Conservation (phyloP, 2,329 filamentous ascomycete species). For the Sporothrix protearum region DNA sequence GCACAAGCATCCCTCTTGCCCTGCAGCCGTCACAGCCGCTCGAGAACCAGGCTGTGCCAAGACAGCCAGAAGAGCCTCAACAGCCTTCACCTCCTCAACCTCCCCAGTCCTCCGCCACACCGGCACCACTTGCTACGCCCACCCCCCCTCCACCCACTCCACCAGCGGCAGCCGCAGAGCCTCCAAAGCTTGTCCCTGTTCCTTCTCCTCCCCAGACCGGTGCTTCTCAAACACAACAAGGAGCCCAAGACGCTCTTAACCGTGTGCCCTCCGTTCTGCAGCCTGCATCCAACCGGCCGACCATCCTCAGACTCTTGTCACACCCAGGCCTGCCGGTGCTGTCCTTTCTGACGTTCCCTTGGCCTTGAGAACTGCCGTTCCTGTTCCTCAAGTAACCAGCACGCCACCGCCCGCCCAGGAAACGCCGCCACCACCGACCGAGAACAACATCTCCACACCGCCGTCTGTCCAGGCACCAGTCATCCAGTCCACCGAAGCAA, state of each 20-base stretch:
- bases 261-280: conserved; percentile 2
- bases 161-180: background rate
- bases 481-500: background rate
- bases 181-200: background rate
- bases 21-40: conserved; percentile 31
- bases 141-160: background rate
- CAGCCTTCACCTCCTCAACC: background rate
- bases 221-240: background rate
- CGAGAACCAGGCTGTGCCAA: conserved; percentile 22
- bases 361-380: background rate
- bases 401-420: background rate
- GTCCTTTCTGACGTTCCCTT: conserved; percentile 11
- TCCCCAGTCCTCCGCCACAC: background rate
- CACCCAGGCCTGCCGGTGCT: background rate
- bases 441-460: no score
- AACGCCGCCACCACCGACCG: no score
- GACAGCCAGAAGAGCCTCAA: background rate
- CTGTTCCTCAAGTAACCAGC: background rate
- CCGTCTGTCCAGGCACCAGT: background rate
- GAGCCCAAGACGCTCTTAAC: background rate
- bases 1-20: conserved; percentile 26
- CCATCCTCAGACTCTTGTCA: background rate
- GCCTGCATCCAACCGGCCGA: background rate
- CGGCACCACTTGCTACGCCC: background rate
- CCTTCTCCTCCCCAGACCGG: background rate